Base-by-base conservation (phyloP, 2,329 filamentous ascomycete species). In the Ophiobolus disseminans region DNA sequence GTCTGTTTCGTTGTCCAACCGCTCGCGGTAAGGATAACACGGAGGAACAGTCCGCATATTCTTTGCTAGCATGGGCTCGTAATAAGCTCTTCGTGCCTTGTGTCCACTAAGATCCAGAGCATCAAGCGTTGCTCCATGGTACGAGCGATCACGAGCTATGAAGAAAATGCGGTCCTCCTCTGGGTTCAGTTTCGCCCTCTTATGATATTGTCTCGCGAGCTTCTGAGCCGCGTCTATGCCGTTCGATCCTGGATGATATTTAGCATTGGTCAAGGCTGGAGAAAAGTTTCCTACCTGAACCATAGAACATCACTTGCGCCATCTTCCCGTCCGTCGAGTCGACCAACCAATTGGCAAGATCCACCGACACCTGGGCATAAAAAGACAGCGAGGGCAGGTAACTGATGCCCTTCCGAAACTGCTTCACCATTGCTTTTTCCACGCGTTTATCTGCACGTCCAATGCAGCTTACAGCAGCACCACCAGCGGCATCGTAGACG, bases 401-500 rank as follows among this genome's bases (percentile, higher is more conserved):
- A 0, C 78, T 75, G 0, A 87, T 74, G 35, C 82, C 72, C 6
- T 34, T 46, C 38, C 80, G 76, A 55, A 88, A 75, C 59, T 91
- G 87, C 10, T 77, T 61, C 4, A 75, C 70, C 31, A 90, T 79
- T 0, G 86, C 87, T 2, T 80, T 74, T 10, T 77, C 76, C 10
- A 92, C 82, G 38, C 85, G 77, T 32, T 77, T 63, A 45, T 87
- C 81, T 87, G 80, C 59, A 14, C 90, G 86, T 5, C 89, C 90
- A 8, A 93, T 75, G 63, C 86, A 87, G 8, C 85, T 80, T 3
- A 91, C 88, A 17, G 86, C 88, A 3, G 89, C 87, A 16, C 90
- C 90, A 21, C 86, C 83, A 16, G 86, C 88, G 1, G 84, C 86
- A 68, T 94, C 90, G 11, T 91, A 80, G 34, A 94, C 81, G 25